A percentile compares a stretch with the other conserved stretches of the same genome.
phyloP scores from a whole-genome alignment of 768 basidiomycete species.

The Infundibulicybe gibba region DNA sequence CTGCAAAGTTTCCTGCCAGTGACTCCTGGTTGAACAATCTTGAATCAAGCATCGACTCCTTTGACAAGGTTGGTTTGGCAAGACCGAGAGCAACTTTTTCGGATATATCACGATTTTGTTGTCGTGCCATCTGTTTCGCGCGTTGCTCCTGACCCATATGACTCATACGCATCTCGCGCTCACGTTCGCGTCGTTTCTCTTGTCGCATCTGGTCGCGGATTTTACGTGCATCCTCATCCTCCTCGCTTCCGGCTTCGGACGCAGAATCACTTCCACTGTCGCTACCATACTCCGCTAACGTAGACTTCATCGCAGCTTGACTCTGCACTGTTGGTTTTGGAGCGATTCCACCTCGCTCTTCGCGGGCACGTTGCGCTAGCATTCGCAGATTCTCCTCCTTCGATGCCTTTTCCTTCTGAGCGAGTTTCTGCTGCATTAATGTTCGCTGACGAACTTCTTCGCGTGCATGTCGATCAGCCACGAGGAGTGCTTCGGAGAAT shows the following conservation, averaged over 20 bases:
- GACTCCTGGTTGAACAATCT: conserved; percentile 97
- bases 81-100: conserved; percentile 98
- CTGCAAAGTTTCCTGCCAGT: conserved; percentile 74
- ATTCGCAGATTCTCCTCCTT: conserved; percentile 96
- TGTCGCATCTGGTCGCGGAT: conserved; percentile 87
- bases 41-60: conserved; percentile 97
- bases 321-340: conserved; percentile 64
- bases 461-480: conserved; percentile 95
- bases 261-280: conserved; percentile 65
- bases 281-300: conserved; percentile 84
- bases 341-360: conserved; percentile 84
- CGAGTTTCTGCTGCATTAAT: conserved; percentile 98
- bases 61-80: conserved; percentile 93
- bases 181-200: conserved; percentile 91
- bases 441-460: conserved; percentile 96
- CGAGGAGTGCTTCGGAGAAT: conserved; percentile 92
- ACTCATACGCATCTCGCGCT: conserved; percentile 97
- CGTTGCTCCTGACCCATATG: conserved; percentile 98
- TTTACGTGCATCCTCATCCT: conserved; percentile 82
- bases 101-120: conserved; percentile 98
- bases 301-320: conserved; percentile 68
- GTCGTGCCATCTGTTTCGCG: conserved; percentile 91
- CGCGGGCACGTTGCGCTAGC: conserved; percentile 92
- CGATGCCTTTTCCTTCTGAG: conserved; percentile 94
- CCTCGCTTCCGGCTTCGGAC: conserved; percentile 51